Base-by-base conservation (phyloP, 2,329 filamentous ascomycete genomes). In the Diaporthe nobilis region DNA sequence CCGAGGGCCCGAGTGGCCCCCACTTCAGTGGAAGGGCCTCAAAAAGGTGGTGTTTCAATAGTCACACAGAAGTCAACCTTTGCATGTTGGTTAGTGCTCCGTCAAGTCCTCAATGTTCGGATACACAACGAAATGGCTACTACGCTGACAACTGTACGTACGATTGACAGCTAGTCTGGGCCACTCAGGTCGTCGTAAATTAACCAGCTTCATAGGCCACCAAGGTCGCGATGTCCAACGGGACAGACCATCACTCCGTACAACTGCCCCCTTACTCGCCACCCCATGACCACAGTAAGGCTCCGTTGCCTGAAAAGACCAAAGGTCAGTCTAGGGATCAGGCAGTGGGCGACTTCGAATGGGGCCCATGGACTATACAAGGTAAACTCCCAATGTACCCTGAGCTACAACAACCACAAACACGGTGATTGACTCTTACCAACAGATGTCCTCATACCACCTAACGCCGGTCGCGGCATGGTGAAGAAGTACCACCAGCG, bases 401-500 rank as follows among this genome's bases (percentile, higher is more conserved):
- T 53, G 49, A 17, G 10, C 12, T 28, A 31, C 12, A 55, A 28
- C 13, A 55, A 28, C 7, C n/a, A 28, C 17, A 47, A 22, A 28
- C 15, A 15, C 51, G 12, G 51, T 55, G 12, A 28, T 55, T 55
- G n/a, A 55, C 51, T 1, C 12, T 55, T 12, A 17, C 51, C 13
- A 55, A 31, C 28, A 58, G 55, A 58, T 58, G 55, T 58, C 9
- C 55, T 34, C 55, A 58, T 58, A 31, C 55, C 55, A 2, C 28
- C 28, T 8, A 34, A 58, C 28, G 28, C 31, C 17, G 31, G 55
- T 34, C 55, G 55, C 25, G 55, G 55, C 25, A 58, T 58, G 55
- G 55, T 58, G 28, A 58, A 58, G 55, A 31, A 58, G 7, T 58
- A 58, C 17, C 55, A 58, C 55, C 55, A 58, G 55, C 28, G 55